These are phyloP conservation scores for Schwanniomyces yamadae DNA, from an alignment of 805 yeast species.

Conservation along the genomic window DNA sequence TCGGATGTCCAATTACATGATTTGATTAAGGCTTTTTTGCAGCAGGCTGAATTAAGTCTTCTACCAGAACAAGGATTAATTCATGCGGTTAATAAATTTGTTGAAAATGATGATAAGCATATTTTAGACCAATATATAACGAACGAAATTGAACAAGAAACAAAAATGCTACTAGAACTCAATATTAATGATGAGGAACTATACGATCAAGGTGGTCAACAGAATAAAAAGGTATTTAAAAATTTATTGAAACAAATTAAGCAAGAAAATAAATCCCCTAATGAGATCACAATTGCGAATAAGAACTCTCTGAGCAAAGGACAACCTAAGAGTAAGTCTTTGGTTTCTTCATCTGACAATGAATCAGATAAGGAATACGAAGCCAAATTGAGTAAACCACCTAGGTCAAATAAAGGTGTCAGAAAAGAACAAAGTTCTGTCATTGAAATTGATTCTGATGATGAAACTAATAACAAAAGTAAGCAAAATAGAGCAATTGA, in stretches of 20 bases:
- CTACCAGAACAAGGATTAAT: constrained; percentile 75
- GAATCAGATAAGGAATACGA: too few relatives aligned
- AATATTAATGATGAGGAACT: constrained; percentile 40
- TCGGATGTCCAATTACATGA: constrained; percentile 52
- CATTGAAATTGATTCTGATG: constrained; percentile 6
- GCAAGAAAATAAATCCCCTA: constrained; percentile 6
- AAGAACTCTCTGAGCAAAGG: too few relatives aligned
- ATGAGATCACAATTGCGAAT: neutral
- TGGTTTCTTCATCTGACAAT: too few relatives aligned
- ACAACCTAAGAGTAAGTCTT: neutral
- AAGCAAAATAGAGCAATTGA: neutral
- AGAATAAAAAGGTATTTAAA: constrained; percentile 37
- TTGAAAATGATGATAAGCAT: constrained; percentile 79
- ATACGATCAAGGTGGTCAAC: constrained; percentile 27
- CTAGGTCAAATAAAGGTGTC: neutral
- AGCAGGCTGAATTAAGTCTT: constrained; percentile 61
- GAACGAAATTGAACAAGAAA: constrained; percentile 52
- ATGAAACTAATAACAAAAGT: constrained; percentile 4
- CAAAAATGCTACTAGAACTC: constrained; percentile 45
- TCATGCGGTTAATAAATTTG: constrained; percentile 66
- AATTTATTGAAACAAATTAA: constrained; percentile 43
- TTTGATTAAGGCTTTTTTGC: constrained; percentile 61
- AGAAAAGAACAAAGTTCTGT: constrained; percentile 3
- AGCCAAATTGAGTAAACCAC: neutral
- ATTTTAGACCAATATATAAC: constrained; percentile 66